Conservation (phyloP, 805 yeast species). For the Metschnikowia continentalis region DNA sequence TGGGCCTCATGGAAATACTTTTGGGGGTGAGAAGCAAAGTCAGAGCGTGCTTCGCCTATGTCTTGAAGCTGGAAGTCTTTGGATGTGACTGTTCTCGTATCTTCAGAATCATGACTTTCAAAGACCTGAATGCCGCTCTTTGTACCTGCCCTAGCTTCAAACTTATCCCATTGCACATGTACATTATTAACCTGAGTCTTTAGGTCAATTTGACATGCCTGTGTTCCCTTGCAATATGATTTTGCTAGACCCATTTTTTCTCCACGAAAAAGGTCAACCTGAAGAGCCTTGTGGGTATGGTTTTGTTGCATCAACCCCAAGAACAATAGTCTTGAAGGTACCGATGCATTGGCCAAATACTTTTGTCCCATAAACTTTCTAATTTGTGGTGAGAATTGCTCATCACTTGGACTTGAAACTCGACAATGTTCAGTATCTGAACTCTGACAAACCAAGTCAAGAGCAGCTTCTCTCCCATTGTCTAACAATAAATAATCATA, state of each 20-base stretch:
- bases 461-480: not conserved
- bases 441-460: not conserved
- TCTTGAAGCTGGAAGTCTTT: not conserved
- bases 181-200: not conserved
- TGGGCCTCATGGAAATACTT: slow-evolving; percentile 17
- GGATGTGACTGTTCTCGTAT: not conserved
- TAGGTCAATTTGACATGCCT: not conserved
- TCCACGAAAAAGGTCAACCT: not conserved
- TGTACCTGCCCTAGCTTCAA: not conserved
- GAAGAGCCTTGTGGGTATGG: not conserved
- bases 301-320: not conserved
- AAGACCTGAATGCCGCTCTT: not conserved
- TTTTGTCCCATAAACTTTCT: not conserved
- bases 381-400: not conserved
- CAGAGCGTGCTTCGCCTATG: not conserved
- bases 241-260: not conserved
- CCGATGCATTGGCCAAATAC: not conserved
- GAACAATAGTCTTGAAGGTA: not conserved
- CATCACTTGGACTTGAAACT: not conserved
- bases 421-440: not conserved
- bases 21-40: not conserved
- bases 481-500: not conserved
- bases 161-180: not conserved
- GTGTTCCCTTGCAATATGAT: not conserved
- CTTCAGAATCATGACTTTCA: not conserved